A percentile compares a stretch with the other conserved stretches of the same genome.
These are phyloP conservation scores for Closterium sp. DNA, from an alignment of 139 green algal genomes.

Conservation along the genomic window DNA sequence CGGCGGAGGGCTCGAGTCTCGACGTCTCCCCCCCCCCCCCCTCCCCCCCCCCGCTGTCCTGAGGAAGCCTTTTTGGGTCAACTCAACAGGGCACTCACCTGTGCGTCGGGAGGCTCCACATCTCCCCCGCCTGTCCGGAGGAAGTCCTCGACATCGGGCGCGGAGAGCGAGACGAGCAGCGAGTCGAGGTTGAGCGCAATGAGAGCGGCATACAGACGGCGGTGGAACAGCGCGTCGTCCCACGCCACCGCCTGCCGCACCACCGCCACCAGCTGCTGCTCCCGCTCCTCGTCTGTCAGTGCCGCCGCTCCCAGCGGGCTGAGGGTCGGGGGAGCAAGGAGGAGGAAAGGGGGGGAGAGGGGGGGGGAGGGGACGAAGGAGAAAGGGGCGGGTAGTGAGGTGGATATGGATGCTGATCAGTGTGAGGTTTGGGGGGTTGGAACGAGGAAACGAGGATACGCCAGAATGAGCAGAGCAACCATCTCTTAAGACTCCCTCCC, in stretches of 20 bases:
- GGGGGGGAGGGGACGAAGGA: no score
- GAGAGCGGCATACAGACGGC: conserved; percentile 29
- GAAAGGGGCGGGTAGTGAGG: neutral
- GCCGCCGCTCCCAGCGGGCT: neutral
- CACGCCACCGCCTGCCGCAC: conserved; percentile 14
- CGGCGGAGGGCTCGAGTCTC: no score
- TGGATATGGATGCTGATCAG: no score
- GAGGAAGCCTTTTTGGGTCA: neutral
- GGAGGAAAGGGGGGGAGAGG: no score
- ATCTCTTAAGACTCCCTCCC: no score
- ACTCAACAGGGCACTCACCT: neutral
- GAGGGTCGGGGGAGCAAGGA: neutral
- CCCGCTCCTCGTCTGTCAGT: conserved; percentile 1
- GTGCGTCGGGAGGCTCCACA: neutral
- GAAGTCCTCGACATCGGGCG: conserved; percentile 38
- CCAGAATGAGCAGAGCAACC: no score
- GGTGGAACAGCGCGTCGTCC: conserved; percentile 28
- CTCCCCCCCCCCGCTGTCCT: no score
- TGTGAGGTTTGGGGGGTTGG: no score
- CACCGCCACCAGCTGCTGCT: conserved; percentile 14
- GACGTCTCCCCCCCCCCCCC: no score
- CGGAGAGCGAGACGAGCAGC: conserved; percentile 23
- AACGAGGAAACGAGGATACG: no score
- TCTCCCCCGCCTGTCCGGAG: neutral
- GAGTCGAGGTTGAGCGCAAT: conserved; percentile 36